phyloP scores from a whole-genome alignment of 306 rosid species.

The Vachellia collinsii region DNA sequence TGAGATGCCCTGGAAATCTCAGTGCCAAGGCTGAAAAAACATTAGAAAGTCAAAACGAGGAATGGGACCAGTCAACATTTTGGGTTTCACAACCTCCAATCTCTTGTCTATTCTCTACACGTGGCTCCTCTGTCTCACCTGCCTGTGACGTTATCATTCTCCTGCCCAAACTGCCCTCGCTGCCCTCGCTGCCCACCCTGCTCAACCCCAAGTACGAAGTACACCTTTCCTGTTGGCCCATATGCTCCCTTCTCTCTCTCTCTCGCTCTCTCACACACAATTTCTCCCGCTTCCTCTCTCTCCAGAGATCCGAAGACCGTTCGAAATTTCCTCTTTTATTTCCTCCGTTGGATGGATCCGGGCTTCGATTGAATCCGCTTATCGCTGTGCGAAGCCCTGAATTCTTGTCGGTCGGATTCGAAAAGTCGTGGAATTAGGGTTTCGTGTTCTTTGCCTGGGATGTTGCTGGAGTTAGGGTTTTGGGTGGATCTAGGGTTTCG shows the following conservation, averaged over 20 bases:
- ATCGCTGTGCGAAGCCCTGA: slow-evolving; percentile 1
- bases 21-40: not conserved
- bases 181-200: slow-evolving; percentile 45
- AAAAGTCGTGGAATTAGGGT: slow-evolving; percentile 32
- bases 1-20: not conserved
- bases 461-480: slow-evolving; percentile 35
- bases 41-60: slow-evolving; percentile 39
- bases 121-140: slow-evolving; percentile 13
- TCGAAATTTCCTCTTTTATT: slow-evolving; percentile 33
- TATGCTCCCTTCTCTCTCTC: slow-evolving; percentile 25
- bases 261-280: slow-evolving; percentile 40
- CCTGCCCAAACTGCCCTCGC: slow-evolving; percentile 48
- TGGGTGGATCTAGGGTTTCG: slow-evolving; percentile 43
- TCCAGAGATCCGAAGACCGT: slow-evolving; percentile 48
- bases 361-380: slow-evolving; percentile 27
- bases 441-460: not conserved
- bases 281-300: slow-evolving; percentile 32
- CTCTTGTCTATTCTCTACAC: slow-evolving; percentile 28
- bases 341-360: slow-evolving; percentile 1
- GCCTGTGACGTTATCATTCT: slow-evolving; percentile 44
- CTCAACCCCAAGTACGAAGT: slow-evolving; percentile 47
- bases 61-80: slow-evolving; percentile 36
- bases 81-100: slow-evolving; percentile 13
- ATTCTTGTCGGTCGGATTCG: not conserved
- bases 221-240: slow-evolving; percentile 40